Percentiles rank a stretch among this genome's conserved stretches.
Conservation (phyloP, 495 filamentous ascomycete species). For the Aspergillus steynii region DNA sequence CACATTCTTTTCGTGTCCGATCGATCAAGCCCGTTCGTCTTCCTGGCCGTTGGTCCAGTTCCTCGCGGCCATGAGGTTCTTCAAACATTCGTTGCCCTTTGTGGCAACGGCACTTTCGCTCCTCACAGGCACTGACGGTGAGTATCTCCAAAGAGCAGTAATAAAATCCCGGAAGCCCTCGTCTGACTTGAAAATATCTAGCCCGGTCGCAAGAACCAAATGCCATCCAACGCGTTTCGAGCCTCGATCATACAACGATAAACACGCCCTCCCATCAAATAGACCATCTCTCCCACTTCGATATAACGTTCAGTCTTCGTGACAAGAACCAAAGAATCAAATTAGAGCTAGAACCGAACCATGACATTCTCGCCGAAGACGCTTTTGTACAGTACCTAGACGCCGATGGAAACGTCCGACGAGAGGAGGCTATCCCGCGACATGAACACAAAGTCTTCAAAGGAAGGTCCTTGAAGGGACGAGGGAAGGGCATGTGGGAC, state of each 20-base stretch:
- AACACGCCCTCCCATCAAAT: constrained; percentile 77
- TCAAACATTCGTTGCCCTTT: constrained; percentile 18
- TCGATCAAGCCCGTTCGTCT: constrained; percentile 2
- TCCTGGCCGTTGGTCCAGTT: constrained; percentile 10
- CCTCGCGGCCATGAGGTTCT: constrained; percentile 20
- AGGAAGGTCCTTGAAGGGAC: constrained; percentile 71
- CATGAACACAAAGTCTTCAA: constrained; percentile 79
- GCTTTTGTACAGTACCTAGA: constrained; percentile 72
- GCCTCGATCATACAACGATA: constrained; percentile 73
- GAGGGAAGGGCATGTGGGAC: constrained; percentile 66
- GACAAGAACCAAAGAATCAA: constrained; percentile 67
- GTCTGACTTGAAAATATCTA: constrained; percentile 18
- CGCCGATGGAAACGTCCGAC: constrained; percentile 62
- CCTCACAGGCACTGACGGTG: constrained; percentile 21
- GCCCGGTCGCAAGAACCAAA: constrained; percentile 76
- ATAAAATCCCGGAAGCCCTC: background rate
- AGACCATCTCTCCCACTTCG: constrained; percentile 76
- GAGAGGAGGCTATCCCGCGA: constrained; percentile 65
- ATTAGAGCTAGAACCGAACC: constrained; percentile 83
- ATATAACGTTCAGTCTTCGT: constrained; percentile 76
- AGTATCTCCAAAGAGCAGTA: background rate
- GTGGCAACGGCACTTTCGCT: constrained; percentile 23
- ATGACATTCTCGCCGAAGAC: constrained; percentile 80
- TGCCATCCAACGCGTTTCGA: constrained; percentile 71
- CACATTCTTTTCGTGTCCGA: constrained; percentile 4